phyloP scores from a whole-genome alignment of 345 rosid species.

The Euphorbia pulcherrima region DNA sequence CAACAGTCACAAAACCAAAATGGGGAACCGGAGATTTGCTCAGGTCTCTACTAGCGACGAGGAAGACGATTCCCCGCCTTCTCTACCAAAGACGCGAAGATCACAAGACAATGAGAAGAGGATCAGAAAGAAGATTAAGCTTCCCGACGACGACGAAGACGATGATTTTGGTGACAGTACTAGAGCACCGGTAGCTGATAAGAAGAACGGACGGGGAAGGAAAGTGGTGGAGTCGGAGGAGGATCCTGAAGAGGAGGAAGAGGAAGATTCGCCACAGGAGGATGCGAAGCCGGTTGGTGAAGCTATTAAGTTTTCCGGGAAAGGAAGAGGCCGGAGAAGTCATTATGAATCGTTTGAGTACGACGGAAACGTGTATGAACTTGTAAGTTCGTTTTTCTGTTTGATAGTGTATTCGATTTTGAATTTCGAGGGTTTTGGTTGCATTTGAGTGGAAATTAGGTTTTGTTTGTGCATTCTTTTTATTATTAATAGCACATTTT shows the following conservation, averaged over 20 bases:
- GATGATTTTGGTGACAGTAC: slow-evolving; percentile 24
- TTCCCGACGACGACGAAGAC: slow-evolving; percentile 39
- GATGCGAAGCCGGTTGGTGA: slow-evolving; percentile 83
- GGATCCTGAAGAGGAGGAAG: slow-evolving; percentile 38
- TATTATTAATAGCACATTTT: not conserved
- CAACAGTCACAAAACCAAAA: slow-evolving; percentile 12
- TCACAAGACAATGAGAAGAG: slow-evolving; percentile 33
- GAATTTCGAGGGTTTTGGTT: slow-evolving; percentile 13
- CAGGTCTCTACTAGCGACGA: slow-evolving; percentile 76
- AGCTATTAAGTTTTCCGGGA: slow-evolving; percentile 52
- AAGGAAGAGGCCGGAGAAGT: slow-evolving; percentile 63
- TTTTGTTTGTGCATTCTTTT: not conserved
- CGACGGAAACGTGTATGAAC: slow-evolving; percentile 66
- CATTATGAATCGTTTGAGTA: slow-evolving; percentile 67
- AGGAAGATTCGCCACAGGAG: slow-evolving; percentile 57
- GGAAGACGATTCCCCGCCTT: slow-evolving; percentile 40
- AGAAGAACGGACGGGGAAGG: slow-evolving; percentile 22
- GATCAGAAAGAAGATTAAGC: slow-evolving; percentile 59
- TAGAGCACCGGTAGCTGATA: slow-evolving; percentile 23
- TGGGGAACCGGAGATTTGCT: slow-evolving; percentile 67
- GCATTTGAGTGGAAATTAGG: not conserved
- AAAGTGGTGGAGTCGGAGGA: slow-evolving; percentile 25
- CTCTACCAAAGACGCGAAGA: slow-evolving; percentile 20
- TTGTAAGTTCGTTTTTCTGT: slow-evolving; percentile 45
- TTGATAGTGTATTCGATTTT: slow-evolving; percentile 1